Evolutionary conservation across 805 yeast species (phyloP).

Genomic region (Metschnikowia matae): DNA sequence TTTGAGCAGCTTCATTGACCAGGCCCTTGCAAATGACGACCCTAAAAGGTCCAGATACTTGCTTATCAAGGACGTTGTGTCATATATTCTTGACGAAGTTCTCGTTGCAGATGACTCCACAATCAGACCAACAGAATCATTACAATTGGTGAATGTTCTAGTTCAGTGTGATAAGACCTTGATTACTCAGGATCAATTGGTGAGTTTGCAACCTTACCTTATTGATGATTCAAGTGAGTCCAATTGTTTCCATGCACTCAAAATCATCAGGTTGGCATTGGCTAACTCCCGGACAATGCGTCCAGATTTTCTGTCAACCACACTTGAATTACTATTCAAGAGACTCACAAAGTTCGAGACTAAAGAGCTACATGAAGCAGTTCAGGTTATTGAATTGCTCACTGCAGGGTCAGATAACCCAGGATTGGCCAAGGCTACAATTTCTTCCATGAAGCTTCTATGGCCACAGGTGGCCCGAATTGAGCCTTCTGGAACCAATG

Average conservation of each 20-base stretch:
- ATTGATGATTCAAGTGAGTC: constrained; percentile 43
- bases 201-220: constrained; percentile 61
- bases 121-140: constrained; percentile 5
- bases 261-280: constrained; percentile 50
- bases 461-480: constrained; percentile 20
- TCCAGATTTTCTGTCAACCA: constrained; percentile 44
- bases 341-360: constrained; percentile 57
- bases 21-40: neutral
- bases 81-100: constrained; percentile 4
- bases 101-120: constrained; percentile 2
- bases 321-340: constrained; percentile 50
- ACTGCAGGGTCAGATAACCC: constrained; percentile 42
- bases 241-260: constrained; percentile 47
- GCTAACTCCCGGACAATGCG: constrained; percentile 43
- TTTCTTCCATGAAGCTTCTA: constrained; percentile 53
- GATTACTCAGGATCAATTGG: constrained; percentile 62
- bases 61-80: constrained; percentile 2
- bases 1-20: constrained; percentile 2
- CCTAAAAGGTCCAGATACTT: neutral
- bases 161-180: constrained; percentile 50
- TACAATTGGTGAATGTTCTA: constrained; percentile 53
- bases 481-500: neutral
- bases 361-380: constrained; percentile 65
- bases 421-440: constrained; percentile 58
- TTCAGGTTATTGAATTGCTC: constrained; percentile 63